Base-by-base conservation (phyloP, 2,329 filamentous ascomycete species). In the Penicillium polonicum region DNA sequence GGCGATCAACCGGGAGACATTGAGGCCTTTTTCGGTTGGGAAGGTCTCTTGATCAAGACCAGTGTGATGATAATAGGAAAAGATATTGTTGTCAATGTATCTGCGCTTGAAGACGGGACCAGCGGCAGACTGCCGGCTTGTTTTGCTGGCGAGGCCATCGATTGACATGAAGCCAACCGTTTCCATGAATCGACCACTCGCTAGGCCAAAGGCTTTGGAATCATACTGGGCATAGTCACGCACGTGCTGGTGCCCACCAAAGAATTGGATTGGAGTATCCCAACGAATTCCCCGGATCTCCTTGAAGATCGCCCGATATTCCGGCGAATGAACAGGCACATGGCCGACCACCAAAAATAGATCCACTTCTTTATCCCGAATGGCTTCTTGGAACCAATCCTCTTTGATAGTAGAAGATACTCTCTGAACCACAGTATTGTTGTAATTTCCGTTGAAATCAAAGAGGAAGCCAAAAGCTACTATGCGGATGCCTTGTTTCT, bases 51-150 rank as follows among this genome's bases (percentile, higher is more conserved):
- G 80, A 65, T 93, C 87, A 31, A 89, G 84, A 0, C 85, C 85
- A 2, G 89, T 90, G 72, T 97, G 93, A 67, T 94, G 84, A 67
- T 92, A 83, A 58, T 95, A 82, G 1, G 92, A 94, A 60, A 86
- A 89, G 0, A 97, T 80, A 66, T 97, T 97, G 76, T 92, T 97
- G 76, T 97, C 93, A 60, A 97, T 93, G 74, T 97, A 97, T 58
- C 88, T 84, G 45, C 93, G 85, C 52, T 83, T 82, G 71, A 96
- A 97, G 1, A 79, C 82, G 43, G 86, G 76, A 5, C 69, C 70
- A 4, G 59, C 46, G 55, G 51, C 31, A 52, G 43, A 64, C 33
- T 65, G 60, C 71, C 70, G 74, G 6, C 71, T 72, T 25, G 74
- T 46, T 19, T 53, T 73, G 1, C 77, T 79, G 9, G 76, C 76